phyloP scores from a whole-genome alignment of 805 yeast genomes.

The Candida vartiovaarae region DNA sequence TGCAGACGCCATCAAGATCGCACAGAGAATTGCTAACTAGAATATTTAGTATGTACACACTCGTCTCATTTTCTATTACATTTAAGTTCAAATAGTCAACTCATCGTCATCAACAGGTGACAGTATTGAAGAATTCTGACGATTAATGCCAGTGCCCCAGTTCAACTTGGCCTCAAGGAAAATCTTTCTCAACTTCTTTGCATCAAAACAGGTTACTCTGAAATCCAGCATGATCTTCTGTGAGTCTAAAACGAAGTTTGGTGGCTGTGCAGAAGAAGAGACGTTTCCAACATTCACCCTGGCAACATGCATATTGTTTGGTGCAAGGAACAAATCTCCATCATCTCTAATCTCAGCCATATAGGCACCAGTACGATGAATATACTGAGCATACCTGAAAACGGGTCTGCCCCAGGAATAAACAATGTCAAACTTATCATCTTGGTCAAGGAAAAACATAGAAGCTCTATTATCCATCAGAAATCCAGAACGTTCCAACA shows the following conservation, averaged over 20 bases:
- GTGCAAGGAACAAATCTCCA: conserved; percentile 76
- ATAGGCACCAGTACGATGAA: conserved; percentile 84
- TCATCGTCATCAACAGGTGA: conserved; percentile 10
- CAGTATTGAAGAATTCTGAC: neutral
- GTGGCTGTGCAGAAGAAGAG: conserved; percentile 24
- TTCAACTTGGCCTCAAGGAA: conserved; percentile 52
- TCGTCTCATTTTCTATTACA: neutral
- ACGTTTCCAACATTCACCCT: conserved; percentile 48
- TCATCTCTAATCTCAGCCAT: conserved; percentile 79
- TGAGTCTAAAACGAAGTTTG: conserved; percentile 46
- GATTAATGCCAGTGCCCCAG: conserved; percentile 24
- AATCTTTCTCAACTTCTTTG: conserved; percentile 38
- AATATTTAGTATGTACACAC: neutral
- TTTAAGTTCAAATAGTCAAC: conserved; percentile 2
- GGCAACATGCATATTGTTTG: conserved; percentile 78
- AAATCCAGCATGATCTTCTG: conserved; percentile 70
- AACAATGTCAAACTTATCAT: conserved; percentile 50
- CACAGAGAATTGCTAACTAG: conserved; percentile 54
- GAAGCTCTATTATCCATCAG: conserved; percentile 78
- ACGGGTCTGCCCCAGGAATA: conserved; percentile 91
- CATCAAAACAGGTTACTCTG: conserved; percentile 52
- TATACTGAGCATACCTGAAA: conserved; percentile 80
- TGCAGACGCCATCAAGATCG: conserved; percentile 88
- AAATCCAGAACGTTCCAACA: conserved; percentile 66
- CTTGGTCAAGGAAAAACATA: conserved; percentile 41